A percentile compares a stretch with the other conserved stretches of the same genome.
Evolutionary conservation across 1,139 yeast genomes (phyloP).

Genomic region (Scheffersomyces titani): DNA sequence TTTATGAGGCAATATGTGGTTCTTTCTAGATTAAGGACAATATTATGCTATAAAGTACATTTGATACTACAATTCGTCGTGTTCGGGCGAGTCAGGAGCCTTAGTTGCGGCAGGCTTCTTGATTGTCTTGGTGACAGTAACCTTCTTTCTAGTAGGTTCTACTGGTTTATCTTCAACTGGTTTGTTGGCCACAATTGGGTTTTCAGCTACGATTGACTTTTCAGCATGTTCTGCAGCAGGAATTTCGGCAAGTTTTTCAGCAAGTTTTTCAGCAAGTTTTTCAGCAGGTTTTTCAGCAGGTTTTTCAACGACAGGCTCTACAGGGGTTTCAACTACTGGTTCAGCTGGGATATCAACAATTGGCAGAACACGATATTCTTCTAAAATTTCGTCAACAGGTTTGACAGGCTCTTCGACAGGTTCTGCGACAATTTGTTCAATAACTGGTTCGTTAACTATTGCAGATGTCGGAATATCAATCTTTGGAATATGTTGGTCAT

Average conservation of each 20-base stretch:
- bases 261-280: neutral
- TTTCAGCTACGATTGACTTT: neutral
- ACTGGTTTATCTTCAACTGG: slow-evolving; percentile 6
- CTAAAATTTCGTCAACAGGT: no score
- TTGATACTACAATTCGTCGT: slow-evolving; percentile 21
- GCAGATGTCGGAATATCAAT: no score
- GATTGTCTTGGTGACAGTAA: slow-evolving; percentile 1
- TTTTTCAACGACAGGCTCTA: slow-evolving; percentile 1
- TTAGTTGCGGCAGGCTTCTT: slow-evolving; percentile 3
- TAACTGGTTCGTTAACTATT: slow-evolving; percentile 2
- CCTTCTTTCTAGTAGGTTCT: slow-evolving; percentile 2
- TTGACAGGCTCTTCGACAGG: no score
- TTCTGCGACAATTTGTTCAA: slow-evolving; percentile 2
- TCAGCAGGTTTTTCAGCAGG: slow-evolving; percentile 1
- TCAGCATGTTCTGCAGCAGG: neutral
- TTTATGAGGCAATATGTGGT: neutral
- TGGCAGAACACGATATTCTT: no score
- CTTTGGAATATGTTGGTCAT: no score
- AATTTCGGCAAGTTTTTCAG: neutral
- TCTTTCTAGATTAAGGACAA: neutral
- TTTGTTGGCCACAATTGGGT: neutral
- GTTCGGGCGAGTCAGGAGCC: slow-evolving; percentile 7
- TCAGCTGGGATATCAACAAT: no score
- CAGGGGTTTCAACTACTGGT: no score
- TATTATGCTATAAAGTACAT: neutral